phyloP scores from a whole-genome alignment of 2,329 filamentous ascomycete species.

The Epichloe aotearoae region DNA sequence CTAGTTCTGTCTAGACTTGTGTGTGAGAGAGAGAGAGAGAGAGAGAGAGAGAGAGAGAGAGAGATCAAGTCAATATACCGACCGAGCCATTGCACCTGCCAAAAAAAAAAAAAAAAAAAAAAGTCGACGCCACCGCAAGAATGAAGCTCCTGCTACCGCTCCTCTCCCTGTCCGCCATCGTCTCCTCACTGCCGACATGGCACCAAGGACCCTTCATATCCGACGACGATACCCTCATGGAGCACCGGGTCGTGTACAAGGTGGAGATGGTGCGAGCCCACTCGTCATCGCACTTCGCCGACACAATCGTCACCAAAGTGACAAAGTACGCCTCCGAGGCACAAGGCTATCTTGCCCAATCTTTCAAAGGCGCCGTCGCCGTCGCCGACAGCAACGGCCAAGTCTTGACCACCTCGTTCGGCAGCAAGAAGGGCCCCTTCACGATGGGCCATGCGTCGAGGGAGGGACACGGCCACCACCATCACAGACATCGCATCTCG shows the following conservation, averaged over 20 bases:
- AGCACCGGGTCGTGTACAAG: neutral
- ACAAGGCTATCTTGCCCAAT: constrained; percentile 3
- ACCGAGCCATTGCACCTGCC: no score
- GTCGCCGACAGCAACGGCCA: constrained; percentile 10
- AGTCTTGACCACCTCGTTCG: constrained; percentile 5
- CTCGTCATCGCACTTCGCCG: neutral
- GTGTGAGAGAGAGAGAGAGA: no score
- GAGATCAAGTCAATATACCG: no score
- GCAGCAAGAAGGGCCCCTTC: neutral
- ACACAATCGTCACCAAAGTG: constrained; percentile 4
- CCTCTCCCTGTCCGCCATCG: neutral
- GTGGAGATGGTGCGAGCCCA: constrained; percentile 1
- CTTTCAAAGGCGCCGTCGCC: constrained; percentile 6
- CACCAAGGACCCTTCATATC: constrained; percentile 3
- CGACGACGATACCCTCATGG: constrained; percentile 7
- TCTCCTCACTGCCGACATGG: constrained; percentile 2
- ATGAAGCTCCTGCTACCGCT: constrained; percentile 4
- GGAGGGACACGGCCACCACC: neutral
- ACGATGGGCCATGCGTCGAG: neutral
- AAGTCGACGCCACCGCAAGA: neutral
- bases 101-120: no score
- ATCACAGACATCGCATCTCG: constrained; percentile 2
- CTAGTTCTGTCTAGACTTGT: no score
- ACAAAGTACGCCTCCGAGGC: constrained; percentile 8
- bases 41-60: no score